Evolutionary conservation across 2,329 filamentous ascomycete genomes (phyloP).

Genomic region (Aspergillus thermomutatus): DNA sequence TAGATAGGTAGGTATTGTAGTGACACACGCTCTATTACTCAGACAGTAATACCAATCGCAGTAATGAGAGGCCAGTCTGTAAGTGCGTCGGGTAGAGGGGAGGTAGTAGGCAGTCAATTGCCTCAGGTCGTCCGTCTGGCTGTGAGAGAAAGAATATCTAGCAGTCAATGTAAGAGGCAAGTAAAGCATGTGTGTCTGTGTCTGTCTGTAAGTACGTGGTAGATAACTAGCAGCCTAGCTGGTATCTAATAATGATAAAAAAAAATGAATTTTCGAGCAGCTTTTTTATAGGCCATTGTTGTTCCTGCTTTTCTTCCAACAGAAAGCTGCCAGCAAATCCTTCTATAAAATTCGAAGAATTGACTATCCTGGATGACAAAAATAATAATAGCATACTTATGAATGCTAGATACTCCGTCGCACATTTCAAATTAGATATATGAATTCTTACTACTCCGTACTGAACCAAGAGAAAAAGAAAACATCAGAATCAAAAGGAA

Average conservation of each 20-base stretch:
- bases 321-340: neutral
- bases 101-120: neutral
- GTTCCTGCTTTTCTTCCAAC: neutral
- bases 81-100: neutral
- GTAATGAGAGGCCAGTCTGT: neutral
- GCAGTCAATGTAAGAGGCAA: neutral
- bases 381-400: conserved; percentile 7
- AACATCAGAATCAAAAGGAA: too few relatives aligned
- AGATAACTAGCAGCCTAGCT: neutral
- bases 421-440: neutral
- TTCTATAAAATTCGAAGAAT: neutral
- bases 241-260: neutral
- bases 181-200: neutral
- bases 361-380: neutral
- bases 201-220: neutral
- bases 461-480: neutral
- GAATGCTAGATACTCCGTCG: neutral
- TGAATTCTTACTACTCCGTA: neutral
- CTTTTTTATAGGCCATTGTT: neutral
- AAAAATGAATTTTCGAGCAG: neutral
- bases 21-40: neutral
- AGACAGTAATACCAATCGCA: neutral
- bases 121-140: neutral
- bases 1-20: neutral
- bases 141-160: neutral